phyloP scores from a whole-genome alignment of 441 rosid species.

The Euphorbia schlechtendalii region DNA sequence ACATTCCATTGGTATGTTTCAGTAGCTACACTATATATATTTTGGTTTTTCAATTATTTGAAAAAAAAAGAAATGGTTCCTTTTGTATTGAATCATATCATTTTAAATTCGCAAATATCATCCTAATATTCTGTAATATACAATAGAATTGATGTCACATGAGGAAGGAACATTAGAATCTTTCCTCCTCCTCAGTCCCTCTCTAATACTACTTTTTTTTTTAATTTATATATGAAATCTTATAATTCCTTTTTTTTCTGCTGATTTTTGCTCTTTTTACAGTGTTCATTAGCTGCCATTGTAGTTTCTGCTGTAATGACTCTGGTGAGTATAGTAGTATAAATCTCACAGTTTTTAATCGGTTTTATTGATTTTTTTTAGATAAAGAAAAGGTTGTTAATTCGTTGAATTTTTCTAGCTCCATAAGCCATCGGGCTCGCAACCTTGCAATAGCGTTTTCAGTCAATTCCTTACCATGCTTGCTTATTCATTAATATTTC shows the following conservation, averaged over 20 bases:
- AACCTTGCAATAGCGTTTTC: background rate
- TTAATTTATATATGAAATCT: background rate
- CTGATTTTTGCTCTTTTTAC: constrained; percentile 28
- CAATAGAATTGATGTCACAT: background rate
- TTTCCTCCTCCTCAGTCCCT: background rate
- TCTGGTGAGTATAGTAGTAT: constrained; percentile 49
- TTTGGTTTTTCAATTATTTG: constrained; percentile 2
- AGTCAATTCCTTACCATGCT: background rate
- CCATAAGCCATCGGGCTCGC: background rate
- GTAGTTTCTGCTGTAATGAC: constrained; percentile 86
- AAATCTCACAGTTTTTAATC: background rate
- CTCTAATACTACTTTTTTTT: background rate
- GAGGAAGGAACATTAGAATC: background rate
- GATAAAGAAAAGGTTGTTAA: background rate
- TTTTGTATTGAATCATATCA: background rate
- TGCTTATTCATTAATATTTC: background rate
- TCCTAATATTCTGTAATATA: background rate
- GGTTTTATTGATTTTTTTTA: background rate
- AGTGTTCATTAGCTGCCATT: constrained; percentile 96
- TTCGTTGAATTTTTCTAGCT: background rate
- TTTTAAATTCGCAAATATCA: background rate
- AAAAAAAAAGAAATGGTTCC: background rate
- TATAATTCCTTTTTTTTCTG: background rate
- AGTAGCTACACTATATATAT: constrained; percentile 5
- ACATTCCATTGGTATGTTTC: constrained; percentile 78